Base-by-base conservation (phyloP, 768 basidiomycete genomes). In the Rhizopogon sp. region DNA sequence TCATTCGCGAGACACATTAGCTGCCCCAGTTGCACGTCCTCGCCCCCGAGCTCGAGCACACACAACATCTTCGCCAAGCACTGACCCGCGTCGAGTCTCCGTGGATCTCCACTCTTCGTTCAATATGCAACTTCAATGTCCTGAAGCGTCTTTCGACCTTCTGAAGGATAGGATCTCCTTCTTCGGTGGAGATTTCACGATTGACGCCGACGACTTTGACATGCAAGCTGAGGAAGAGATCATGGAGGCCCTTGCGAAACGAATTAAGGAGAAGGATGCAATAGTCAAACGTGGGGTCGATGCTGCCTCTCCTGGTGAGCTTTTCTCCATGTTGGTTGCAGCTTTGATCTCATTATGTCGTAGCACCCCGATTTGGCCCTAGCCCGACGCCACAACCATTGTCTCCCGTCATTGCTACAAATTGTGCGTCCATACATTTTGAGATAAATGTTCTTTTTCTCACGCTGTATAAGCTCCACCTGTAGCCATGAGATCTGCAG, bases 101-200 rank as follows among this genome's bases (percentile, higher is more conserved):
- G 63, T 71, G 40, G 71, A 72, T 53, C 57, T 72, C 25, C 68
- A 72, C 20, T 64, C 71, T 29, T 70, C 70, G 1, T 71, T 72
- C 58, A 65, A 65, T 52, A 58, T 70, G 45, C 71, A 70, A 40
- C 58, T 72, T 51, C 65, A 70, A 50, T 68, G 64, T 9, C 60
- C 61, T 2, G 71, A 72, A 13, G 65, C 68, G 60, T 70, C 70
- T 10, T 72, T 72, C 28, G 69, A 72, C 52, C 57, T 71, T 39
- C 51, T 72, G 33, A 72, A 72, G 57, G 71, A 72, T 57, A 66
- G 64, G 53, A 66, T 72, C 22, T 70, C 71, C 10, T 71, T 72
- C 60, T 60, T 72, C 5, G 61, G 62, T 5, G 65, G 62, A 28
- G 70, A 71, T 43, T 66, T 67, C 47, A 60, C 58, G 58, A 44